phyloP scores from a whole-genome alignment of 208 protist species.

The Acanthamoeba divionensis region DNA sequence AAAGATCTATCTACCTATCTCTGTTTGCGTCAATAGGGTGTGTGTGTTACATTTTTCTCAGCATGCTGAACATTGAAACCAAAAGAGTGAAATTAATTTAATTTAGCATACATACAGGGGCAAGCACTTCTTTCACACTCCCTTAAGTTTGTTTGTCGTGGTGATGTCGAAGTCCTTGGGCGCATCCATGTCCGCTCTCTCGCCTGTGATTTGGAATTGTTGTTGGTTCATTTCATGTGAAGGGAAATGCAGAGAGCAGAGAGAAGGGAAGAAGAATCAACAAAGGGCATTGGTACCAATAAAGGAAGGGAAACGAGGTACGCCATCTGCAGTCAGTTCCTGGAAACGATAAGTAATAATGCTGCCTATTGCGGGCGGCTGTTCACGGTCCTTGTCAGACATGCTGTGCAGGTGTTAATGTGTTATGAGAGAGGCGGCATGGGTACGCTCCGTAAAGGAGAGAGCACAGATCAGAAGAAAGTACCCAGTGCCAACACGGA shows the following conservation, averaged over 20 bases:
- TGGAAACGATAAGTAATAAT: conserved; percentile 78
- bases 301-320: conserved; percentile 75
- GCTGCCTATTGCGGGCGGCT: conserved; percentile 68
- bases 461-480: too few relatives aligned
- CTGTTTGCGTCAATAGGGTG: too few relatives aligned
- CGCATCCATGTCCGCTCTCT: conserved; percentile 20
- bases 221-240: not conserved
- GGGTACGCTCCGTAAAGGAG: not conserved
- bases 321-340: conserved; percentile 71
- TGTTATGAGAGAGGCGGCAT: not conserved
- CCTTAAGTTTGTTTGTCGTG: not conserved
- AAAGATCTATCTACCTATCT: too few relatives aligned
- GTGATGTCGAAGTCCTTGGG: not conserved
- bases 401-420: conserved; percentile 54
- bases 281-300: not conserved
- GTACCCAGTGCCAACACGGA: conserved; percentile 72
- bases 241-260: not conserved
- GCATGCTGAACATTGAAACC: too few relatives aligned
- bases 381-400: conserved; percentile 62
- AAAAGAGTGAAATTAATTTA: too few relatives aligned
- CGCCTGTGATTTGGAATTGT: not conserved
- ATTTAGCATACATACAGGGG: too few relatives aligned
- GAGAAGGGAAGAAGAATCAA: not conserved
- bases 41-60: too few relatives aligned
- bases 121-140: too few relatives aligned